Percentiles rank a stretch among this genome's conserved stretches.
These are phyloP conservation scores for Cercospora sp. DNA, from an alignment of 2,329 filamentous ascomycete genomes.

Conservation along the genomic window DNA sequence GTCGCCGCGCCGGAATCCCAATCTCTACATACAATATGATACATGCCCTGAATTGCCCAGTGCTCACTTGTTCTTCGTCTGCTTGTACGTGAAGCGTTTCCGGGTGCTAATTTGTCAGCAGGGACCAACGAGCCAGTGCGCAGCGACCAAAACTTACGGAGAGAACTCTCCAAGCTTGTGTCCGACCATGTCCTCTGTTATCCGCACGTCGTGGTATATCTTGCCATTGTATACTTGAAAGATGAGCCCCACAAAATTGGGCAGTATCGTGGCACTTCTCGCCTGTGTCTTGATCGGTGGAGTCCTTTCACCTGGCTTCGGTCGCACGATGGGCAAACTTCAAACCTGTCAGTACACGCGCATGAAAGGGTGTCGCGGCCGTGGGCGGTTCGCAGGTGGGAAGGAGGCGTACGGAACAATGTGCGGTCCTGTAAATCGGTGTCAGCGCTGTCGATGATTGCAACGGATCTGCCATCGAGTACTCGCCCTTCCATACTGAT, in stretches of 20 bases:
- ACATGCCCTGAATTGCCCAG: background rate
- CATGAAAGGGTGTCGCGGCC: background rate
- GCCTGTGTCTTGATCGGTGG: slow-evolving; percentile 83
- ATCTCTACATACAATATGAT: background rate
- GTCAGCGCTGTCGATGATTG: slow-evolving; percentile 19
- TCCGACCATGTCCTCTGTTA: slow-evolving; percentile 95
- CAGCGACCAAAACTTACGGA: slow-evolving; percentile 60
- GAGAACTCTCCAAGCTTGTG: slow-evolving; percentile 93
- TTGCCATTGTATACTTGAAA: slow-evolving; percentile 95
- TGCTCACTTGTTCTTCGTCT: slow-evolving; percentile 66
- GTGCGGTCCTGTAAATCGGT: slow-evolving; percentile 58
- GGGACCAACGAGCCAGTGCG: background rate
- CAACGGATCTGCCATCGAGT: background rate
- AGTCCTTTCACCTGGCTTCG: slow-evolving; percentile 62
- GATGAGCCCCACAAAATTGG: slow-evolving; percentile 84
- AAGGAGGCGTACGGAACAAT: slow-evolving; percentile 64
- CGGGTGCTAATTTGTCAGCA: slow-evolving; percentile 55
- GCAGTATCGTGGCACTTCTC: slow-evolving; percentile 83
- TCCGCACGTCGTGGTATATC: slow-evolving; percentile 74
- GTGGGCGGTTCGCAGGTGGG: background rate
- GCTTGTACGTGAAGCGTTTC: slow-evolving; percentile 67
- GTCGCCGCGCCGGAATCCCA: background rate
- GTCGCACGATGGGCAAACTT: slow-evolving; percentile 63
- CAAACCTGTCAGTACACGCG: slow-evolving; percentile 6
- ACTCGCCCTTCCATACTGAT: slow-evolving; percentile 83